Evolutionary conservation across 345 rosid species (phyloP).

Genomic region (Lepidium sativum): DNA sequence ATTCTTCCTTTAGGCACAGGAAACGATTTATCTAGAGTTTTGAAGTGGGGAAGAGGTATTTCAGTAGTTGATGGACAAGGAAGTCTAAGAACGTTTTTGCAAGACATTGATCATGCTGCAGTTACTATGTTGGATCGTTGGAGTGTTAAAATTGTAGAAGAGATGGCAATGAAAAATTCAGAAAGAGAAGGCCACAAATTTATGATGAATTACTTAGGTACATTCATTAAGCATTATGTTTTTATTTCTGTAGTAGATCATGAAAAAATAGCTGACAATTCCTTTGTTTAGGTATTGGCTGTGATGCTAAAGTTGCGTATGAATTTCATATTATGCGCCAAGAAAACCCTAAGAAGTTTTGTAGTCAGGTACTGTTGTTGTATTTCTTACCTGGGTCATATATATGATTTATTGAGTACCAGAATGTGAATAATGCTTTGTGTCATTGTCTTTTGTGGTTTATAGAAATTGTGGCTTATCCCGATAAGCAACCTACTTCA

Average conservation of each 20-base stretch:
- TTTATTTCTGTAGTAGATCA: not conserved
- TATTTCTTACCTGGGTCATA: not conserved
- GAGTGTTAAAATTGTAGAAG: conserved; percentile 54
- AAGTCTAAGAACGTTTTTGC: conserved; percentile 54
- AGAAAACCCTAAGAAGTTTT: conserved; percentile 78
- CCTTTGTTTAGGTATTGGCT: conserved; percentile 56
- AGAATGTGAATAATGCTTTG: not conserved
- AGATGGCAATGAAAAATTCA: conserved; percentile 27
- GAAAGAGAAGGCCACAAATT: conserved; percentile 43
- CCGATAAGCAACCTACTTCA: not conserved
- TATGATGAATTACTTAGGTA: conserved; percentile 89
- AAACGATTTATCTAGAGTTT: conserved; percentile 73
- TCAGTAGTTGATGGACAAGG: conserved; percentile 58
- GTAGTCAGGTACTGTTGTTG: conserved; percentile 49
- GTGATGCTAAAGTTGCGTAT: conserved; percentile 87
- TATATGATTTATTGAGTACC: not conserved
- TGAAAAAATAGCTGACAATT: conserved; percentile 16
- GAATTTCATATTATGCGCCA: conserved; percentile 70
- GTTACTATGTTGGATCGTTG: conserved; percentile 82
- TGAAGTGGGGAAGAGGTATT: conserved; percentile 82
- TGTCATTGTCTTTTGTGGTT: not conserved
- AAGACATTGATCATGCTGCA: conserved; percentile 70
- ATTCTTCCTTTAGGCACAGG: conserved; percentile 87
- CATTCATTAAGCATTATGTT: not conserved
- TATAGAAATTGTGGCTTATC: not conserved